Evolutionary conservation across 108 stramenopile species (phyloP).

Genomic region (Cyclotella atomus): DNA sequence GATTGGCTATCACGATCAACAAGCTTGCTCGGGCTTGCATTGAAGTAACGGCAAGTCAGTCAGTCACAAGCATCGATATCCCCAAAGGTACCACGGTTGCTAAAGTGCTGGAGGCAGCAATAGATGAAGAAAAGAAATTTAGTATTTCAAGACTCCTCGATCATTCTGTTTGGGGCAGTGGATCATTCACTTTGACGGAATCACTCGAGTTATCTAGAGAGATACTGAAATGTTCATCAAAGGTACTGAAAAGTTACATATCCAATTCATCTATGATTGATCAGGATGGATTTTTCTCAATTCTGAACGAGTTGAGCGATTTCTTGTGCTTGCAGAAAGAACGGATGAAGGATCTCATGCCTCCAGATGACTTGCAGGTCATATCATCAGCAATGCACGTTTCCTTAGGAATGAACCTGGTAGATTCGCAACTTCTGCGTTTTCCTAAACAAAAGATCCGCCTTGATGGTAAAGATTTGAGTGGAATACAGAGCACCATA

Average conservation of each 20-base stretch:
- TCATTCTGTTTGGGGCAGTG: constrained; percentile 24
- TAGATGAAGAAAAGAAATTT: neutral
- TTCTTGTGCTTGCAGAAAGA: constrained; percentile 27
- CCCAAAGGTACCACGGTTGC: constrained; percentile 26
- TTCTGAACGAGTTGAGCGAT: constrained; percentile 26
- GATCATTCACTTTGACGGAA: constrained; percentile 12
- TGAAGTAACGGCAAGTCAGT: neutral
- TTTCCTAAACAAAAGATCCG: constrained; percentile 13
- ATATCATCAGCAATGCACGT: constrained; percentile 32
- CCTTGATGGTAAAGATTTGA: neutral
- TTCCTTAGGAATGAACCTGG: constrained; percentile 21
- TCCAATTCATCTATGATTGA: neutral
- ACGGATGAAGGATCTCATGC: constrained; percentile 8
- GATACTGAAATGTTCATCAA: constrained; percentile 29
- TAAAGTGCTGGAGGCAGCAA: constrained; percentile 12
- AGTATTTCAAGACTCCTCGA: constrained; percentile 33
- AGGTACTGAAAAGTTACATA: constrained; percentile 21
- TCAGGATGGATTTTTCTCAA: neutral
- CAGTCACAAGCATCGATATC: neutral
- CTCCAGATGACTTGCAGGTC: constrained; percentile 22
- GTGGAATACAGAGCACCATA: neutral
- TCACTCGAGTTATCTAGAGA: constrained; percentile 16
- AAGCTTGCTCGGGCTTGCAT: constrained; percentile 34
- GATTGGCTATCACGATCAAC: constrained; percentile 20
- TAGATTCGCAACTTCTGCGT: constrained; percentile 17